phyloP scores from a whole-genome alignment of 805 yeast species.

The Starmerella tilneyi region DNA sequence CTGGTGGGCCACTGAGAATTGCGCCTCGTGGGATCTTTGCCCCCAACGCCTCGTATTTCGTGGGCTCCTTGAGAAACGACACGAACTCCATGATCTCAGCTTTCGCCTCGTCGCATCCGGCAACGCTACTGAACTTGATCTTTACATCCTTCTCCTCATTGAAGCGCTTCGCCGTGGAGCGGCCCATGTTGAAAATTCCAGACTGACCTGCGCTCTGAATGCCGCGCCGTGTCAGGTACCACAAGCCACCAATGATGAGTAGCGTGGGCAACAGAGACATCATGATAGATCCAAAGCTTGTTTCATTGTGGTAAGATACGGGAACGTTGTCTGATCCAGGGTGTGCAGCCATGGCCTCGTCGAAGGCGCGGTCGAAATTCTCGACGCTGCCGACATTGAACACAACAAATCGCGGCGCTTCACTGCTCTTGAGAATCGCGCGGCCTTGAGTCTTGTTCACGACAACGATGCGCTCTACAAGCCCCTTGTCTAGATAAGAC shows the following conservation, averaged over 20 bases:
- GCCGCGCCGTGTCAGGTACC: slow-evolving; percentile 63
- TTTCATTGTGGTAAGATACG: slow-evolving; percentile 64
- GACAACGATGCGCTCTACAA: slow-evolving; percentile 63
- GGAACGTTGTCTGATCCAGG: slow-evolving; percentile 52
- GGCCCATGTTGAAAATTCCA: slow-evolving; percentile 75
- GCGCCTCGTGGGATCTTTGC: slow-evolving; percentile 99
- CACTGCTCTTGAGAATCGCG: slow-evolving; percentile 45
- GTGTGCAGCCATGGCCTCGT: slow-evolving; percentile 61
- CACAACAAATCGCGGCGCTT: slow-evolving; percentile 36
- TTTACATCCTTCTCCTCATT: slow-evolving; percentile 86
- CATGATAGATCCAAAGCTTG: slow-evolving; percentile 51
- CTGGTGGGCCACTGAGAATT: slow-evolving; percentile 94
- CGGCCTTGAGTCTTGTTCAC: slow-evolving; percentile 68
- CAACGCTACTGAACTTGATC: slow-evolving; percentile 85
- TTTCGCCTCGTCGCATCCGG: slow-evolving; percentile 95
- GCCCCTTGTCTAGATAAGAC: slow-evolving; percentile 61
- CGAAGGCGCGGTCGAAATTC: slow-evolving; percentile 69
- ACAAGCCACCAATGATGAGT: slow-evolving; percentile 76
- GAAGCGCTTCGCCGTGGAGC: slow-evolving; percentile 81
- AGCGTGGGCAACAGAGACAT: slow-evolving; percentile 81
- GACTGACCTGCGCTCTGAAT: slow-evolving; percentile 60
- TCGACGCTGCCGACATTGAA: slow-evolving; percentile 88
- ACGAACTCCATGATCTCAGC: slow-evolving; percentile 98
- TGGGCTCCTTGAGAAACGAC: slow-evolving; percentile 79
- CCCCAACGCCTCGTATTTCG: slow-evolving; percentile 81